phyloP scores from a whole-genome alignment of 2,329 filamentous ascomycete genomes.

The Fusarium tjaetaba region DNA sequence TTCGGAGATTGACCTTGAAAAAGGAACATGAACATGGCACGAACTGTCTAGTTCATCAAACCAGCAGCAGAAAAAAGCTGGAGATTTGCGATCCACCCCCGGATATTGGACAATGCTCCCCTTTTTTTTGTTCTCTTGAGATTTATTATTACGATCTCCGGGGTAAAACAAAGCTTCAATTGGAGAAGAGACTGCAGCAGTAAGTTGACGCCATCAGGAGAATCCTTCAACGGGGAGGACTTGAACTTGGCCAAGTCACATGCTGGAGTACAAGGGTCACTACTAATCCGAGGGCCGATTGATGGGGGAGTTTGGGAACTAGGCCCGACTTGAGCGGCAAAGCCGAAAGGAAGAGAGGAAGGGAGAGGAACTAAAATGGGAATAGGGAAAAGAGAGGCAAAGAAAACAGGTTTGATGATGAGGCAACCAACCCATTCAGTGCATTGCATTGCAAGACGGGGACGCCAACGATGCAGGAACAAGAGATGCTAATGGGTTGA shows the following conservation, averaged over 20 bases:
- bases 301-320: constrained; percentile 2
- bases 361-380: not conserved
- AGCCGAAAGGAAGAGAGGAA: constrained; percentile 1
- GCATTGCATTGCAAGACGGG: not conserved
- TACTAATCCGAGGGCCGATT: constrained; percentile 15
- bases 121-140: not conserved
- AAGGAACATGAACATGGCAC: not conserved
- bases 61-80: not conserved
- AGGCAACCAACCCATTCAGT: constrained; percentile 20
- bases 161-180: not conserved
- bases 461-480: constrained; percentile 32
- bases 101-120: constrained; percentile 9
- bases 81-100: constrained; percentile 13
- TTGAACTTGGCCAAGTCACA: constrained; percentile 7
- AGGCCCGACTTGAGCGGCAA: constrained; percentile 19
- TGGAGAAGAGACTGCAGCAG: not conserved
- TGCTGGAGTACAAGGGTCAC: constrained; percentile 8
- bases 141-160: not conserved
- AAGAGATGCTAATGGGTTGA: not conserved
- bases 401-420: constrained; percentile 8
- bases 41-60: not conserved
- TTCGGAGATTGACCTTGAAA: constrained; percentile 12
- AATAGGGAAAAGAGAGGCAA: not conserved
- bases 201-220: not conserved
- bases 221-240: not conserved